A percentile compares a stretch with the other conserved stretches of the same genome.
phyloP scores from a whole-genome alignment of 371 early-diverging fungal species.

The Chytridium lagenaria region DNA sequence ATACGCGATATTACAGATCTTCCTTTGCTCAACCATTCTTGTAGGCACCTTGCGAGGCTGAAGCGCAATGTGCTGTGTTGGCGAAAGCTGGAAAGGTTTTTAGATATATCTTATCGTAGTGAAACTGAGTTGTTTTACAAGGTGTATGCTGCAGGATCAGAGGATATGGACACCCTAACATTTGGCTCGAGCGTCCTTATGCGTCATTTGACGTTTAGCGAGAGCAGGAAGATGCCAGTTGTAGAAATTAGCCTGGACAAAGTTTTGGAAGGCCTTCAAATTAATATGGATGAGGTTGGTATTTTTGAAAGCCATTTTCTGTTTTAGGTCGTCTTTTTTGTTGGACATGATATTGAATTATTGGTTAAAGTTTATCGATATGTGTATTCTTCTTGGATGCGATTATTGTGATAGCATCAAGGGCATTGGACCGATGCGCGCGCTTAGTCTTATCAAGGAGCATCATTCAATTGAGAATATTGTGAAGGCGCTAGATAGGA shows the following conservation, averaged over 20 bases:
- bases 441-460: slow-evolving; percentile 87
- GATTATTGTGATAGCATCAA: slow-evolving; percentile 98
- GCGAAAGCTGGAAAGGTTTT: slow-evolving; percentile 77
- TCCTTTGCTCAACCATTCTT: slow-evolving; percentile 8
- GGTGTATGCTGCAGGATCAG: slow-evolving; percentile 97
- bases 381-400: slow-evolving; percentile 99
- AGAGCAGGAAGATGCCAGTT: slow-evolving; percentile 93
- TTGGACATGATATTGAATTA: background rate
- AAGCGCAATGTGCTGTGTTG: slow-evolving; percentile 98
- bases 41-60: slow-evolving; percentile 98
- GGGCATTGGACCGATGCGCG: slow-evolving; percentile 96
- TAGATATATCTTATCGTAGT: background rate
- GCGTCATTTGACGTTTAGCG: slow-evolving; percentile 95
- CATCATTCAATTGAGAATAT: slow-evolving; percentile 90
- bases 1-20: background rate
- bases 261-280: slow-evolving; percentile 83
- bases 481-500: slow-evolving; percentile 72
- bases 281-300: slow-evolving; percentile 75
- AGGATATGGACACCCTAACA: slow-evolving; percentile 99
- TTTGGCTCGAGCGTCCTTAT: slow-evolving; percentile 93
- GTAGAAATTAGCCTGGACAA: slow-evolving; percentile 87
- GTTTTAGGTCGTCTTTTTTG: too few species aligned
- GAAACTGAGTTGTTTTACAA: background rate
- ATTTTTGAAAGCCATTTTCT: background rate
- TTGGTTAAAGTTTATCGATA: slow-evolving; percentile 88